phyloP scores from a whole-genome alignment of 2,329 filamentous ascomycete genomes.

The Calonectria crousiana region DNA sequence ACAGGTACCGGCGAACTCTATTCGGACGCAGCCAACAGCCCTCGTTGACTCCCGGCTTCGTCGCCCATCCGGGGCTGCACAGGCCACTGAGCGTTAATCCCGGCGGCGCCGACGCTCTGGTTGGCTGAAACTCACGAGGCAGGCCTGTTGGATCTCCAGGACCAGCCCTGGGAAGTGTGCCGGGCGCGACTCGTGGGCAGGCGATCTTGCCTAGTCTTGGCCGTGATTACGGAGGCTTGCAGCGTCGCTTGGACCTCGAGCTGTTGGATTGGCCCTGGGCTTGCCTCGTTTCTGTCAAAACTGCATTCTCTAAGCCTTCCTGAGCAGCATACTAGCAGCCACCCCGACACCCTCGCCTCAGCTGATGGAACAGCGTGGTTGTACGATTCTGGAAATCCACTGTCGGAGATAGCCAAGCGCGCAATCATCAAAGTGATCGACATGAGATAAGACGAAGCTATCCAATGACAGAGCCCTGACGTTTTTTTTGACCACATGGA shows the following conservation, averaged over 20 bases:
- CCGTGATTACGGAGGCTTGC: background rate
- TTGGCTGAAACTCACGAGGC: background rate
- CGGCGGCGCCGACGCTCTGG: background rate
- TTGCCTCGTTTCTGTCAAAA: background rate
- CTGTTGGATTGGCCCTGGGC: background rate
- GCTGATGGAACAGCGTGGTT: background rate
- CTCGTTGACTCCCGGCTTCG: background rate
- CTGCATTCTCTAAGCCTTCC: background rate
- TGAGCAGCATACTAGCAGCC: background rate
- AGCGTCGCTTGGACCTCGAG: background rate
- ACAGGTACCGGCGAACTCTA: background rate
- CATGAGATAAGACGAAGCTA: background rate
- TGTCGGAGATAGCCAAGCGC: background rate
- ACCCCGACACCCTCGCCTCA: background rate
- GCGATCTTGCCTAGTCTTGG: constrained; percentile 8
- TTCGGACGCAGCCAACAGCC: background rate
- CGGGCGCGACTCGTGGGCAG: constrained; percentile 10
- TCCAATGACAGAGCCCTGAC: background rate
- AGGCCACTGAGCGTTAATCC: background rate
- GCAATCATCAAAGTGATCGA: background rate
- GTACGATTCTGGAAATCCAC: background rate
- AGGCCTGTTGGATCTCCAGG: background rate
- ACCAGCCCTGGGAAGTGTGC: background rate
- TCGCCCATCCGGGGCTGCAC: background rate
- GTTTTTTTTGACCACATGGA: background rate